A percentile compares a stretch with the other conserved stretches of the same genome.
Evolutionary conservation across 257 asterid genomes (phyloP).

Genomic region (Coffea eugenioides): DNA sequence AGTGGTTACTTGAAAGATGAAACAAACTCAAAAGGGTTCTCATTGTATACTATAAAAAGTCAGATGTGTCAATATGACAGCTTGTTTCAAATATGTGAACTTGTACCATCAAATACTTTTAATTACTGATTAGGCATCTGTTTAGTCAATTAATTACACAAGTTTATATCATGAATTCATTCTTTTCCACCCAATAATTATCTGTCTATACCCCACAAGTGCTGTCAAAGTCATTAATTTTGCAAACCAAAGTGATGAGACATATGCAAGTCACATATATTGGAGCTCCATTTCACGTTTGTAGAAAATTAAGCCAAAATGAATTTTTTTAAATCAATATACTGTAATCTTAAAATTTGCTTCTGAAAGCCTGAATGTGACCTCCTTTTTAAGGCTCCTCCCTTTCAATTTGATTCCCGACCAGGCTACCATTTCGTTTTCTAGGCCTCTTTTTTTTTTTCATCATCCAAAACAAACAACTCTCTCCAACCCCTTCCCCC

Average conservation of each 20-base stretch:
- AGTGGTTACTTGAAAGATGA: conserved; percentile 14
- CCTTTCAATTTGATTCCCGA: conserved; percentile 44
- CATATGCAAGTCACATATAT: conserved; percentile 37
- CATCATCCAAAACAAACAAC: conserved; percentile 9
- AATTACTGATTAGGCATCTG: neutral
- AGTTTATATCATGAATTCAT: conserved; percentile 15
- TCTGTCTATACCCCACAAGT: conserved; percentile 72
- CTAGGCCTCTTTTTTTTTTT: conserved; percentile 22
- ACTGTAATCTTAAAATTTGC: conserved; percentile 22
- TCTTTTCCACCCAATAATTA: conserved; percentile 64
- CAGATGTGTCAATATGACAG: conserved; percentile 19
- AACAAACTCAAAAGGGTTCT: conserved; percentile 11
- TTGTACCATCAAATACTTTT: conserved; percentile 7
- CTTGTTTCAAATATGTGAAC: conserved; percentile 4
- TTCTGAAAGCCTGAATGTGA: conserved; percentile 31
- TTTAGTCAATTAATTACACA: conserved; percentile 9
- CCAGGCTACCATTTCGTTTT: conserved; percentile 40
- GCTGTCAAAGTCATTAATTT: conserved; percentile 73
- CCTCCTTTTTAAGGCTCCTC: conserved; percentile 48
- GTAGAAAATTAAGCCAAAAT: conserved; percentile 7
- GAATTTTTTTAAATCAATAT: conserved; percentile 16
- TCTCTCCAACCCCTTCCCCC: neutral
- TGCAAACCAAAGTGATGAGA: conserved; percentile 33
- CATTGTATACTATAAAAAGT: conserved; percentile 10
- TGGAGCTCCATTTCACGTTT: conserved; percentile 24